Conservation (phyloP, 2,329 filamentous ascomycete species). For the Aspergillus fructus region DNA sequence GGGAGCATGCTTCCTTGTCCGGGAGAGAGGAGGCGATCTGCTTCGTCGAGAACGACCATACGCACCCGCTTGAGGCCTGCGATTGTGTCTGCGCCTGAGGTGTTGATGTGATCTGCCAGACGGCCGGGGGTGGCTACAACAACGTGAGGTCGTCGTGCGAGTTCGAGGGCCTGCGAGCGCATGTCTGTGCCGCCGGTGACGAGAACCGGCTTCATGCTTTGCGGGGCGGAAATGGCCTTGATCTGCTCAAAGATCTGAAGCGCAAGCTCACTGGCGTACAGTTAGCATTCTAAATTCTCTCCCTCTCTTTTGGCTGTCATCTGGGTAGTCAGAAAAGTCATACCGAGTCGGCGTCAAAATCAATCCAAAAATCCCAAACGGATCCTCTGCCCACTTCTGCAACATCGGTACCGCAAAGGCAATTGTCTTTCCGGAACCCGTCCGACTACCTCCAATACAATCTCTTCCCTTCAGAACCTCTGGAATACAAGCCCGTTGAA, state of each 20-base stretch:
- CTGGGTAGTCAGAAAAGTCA: slow-evolving; percentile 9
- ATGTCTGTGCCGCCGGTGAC: slow-evolving; percentile 92
- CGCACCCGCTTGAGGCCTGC: slow-evolving; percentile 74
- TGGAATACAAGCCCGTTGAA: slow-evolving; percentile 90
- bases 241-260: slow-evolving; percentile 97
- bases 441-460: slow-evolving; percentile 91
- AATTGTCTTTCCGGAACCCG: slow-evolving; percentile 95
- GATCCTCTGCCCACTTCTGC: slow-evolving; percentile 90
- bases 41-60: slow-evolving; percentile 93
- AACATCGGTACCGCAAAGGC: slow-evolving; percentile 93
- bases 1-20: slow-evolving; percentile 86
- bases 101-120: slow-evolving; percentile 88
- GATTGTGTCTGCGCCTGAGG: slow-evolving; percentile 87
- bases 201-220: slow-evolving; percentile 83
- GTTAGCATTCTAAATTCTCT: not conserved
- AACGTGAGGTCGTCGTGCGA: slow-evolving; percentile 80
- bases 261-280: slow-evolving; percentile 71
- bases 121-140: slow-evolving; percentile 93
- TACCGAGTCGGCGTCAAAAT: slow-evolving; percentile 84
- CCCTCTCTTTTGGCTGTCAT: not conserved
- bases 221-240: slow-evolving; percentile 84
- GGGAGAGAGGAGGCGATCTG: slow-evolving; percentile 78
- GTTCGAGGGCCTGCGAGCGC: slow-evolving; percentile 80
- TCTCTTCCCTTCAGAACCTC: slow-evolving; percentile 88
- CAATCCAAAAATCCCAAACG: slow-evolving; percentile 84